Evolutionary conservation across 2,329 filamentous ascomycete genomes (phyloP).

Genomic region (Madurella fahalii): DNA sequence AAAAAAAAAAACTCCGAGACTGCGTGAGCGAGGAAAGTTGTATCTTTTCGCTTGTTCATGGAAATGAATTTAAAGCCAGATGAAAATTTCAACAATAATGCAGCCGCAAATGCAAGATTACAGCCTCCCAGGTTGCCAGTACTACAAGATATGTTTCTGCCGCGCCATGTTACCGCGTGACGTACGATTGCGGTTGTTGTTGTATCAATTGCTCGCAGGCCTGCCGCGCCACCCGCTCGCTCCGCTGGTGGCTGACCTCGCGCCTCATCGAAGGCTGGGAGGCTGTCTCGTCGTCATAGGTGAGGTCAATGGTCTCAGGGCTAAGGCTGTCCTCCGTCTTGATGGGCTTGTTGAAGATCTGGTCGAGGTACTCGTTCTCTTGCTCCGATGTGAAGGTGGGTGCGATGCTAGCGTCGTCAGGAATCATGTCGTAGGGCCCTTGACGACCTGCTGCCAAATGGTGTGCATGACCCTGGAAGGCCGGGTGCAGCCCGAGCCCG

Average conservation of each 20-base stretch:
- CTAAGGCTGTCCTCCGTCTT: slow-evolving; percentile 21
- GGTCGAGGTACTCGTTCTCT: slow-evolving; percentile 30
- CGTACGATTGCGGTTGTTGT: slow-evolving; percentile 19
- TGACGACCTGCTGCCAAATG: slow-evolving; percentile 17
- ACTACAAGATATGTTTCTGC: background rate
- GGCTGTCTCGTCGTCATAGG: slow-evolving; percentile 11
- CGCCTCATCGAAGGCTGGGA: background rate
- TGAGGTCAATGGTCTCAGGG: slow-evolving; percentile 21
- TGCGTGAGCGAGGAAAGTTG: background rate
- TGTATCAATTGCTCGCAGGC: slow-evolving; percentile 34
- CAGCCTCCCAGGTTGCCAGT: background rate
- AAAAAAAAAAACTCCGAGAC: slow-evolving; percentile 1
- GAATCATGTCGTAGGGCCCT: slow-evolving; percentile 18
- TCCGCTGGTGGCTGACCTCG: slow-evolving; percentile 26
- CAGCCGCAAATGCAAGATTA: slow-evolving; percentile 2
- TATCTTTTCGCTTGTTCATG: background rate
- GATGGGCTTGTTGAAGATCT: slow-evolving; percentile 26
- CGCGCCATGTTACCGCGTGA: slow-evolving; percentile 11
- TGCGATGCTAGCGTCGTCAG: slow-evolving; percentile 17
- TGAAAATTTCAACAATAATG: background rate
- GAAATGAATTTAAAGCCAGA: background rate
- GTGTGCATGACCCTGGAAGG: slow-evolving; percentile 22
- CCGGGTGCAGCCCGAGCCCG: slow-evolving; percentile 25
- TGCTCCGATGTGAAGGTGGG: slow-evolving; percentile 31
- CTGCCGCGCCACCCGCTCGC: slow-evolving; percentile 36